Conservation (phyloP, 805 yeast genomes). For the Nakazawaea wyomingensis region DNA sequence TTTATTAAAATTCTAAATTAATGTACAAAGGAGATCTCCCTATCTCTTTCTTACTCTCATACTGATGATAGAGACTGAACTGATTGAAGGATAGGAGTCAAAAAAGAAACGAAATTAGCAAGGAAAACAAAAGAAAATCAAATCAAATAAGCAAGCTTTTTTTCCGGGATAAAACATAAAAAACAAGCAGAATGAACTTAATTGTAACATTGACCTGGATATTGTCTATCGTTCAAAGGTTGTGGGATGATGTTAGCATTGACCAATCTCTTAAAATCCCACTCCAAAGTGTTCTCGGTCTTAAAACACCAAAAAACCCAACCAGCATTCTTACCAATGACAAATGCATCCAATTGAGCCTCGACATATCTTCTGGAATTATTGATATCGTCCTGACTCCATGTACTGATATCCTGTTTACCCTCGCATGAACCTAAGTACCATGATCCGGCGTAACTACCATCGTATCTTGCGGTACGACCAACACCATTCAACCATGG, state of each 20-base stretch:
- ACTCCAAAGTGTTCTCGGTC: conserved; percentile 60
- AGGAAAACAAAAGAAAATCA: no score
- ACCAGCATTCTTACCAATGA: conserved; percentile 37
- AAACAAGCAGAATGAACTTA: background rate
- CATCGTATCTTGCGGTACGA: conserved; percentile 59
- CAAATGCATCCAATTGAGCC: conserved; percentile 46
- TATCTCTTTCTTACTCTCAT: no score
- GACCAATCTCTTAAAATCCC: conserved; percentile 56
- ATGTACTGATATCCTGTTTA: conserved; percentile 31
- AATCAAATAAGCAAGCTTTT: no score
- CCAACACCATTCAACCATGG: conserved; percentile 67
- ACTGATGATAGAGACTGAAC: no score
- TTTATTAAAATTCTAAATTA: no score
- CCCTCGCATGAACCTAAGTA: conserved; percentile 41
- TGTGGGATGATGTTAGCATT: conserved; percentile 52
- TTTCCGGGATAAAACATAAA: background rate
- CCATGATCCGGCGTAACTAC: conserved; percentile 35
- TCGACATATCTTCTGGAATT: conserved; percentile 53
- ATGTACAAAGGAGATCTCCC: no score
- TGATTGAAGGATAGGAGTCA: no score
- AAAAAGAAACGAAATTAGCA: no score
- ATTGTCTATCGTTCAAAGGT: conserved; percentile 60
- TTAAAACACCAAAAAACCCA: conserved; percentile 73
- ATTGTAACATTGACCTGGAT: conserved; percentile 64
- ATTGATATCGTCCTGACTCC: conserved; percentile 36